Percentiles rank a stretch among this genome's conserved stretches.
phyloP scores from a whole-genome alignment of 2,329 filamentous ascomycete species.

The Paramyrothecium sp. region DNA sequence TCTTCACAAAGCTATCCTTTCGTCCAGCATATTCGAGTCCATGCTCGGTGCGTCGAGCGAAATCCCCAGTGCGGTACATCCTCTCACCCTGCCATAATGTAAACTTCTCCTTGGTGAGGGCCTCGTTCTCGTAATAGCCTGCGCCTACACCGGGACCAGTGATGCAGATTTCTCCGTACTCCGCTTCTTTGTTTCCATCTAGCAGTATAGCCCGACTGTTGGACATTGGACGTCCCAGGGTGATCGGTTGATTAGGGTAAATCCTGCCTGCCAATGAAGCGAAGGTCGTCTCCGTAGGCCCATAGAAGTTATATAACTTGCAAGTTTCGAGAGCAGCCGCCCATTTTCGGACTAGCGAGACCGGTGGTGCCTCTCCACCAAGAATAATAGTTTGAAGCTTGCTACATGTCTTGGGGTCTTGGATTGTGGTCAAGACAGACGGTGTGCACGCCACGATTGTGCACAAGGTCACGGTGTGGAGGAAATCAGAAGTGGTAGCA shows the following conservation, averaged over 20 bases:
- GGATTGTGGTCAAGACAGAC: constrained; percentile 5
- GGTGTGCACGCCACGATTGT: constrained; percentile 6
- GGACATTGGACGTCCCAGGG: too few relatives aligned
- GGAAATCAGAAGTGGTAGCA: constrained; percentile 5
- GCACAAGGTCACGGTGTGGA: too few relatives aligned
- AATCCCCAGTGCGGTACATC: constrained; percentile 37
- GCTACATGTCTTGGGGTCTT: background rate
- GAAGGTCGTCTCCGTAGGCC: constrained; percentile 14
- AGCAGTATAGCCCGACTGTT: too few relatives aligned
- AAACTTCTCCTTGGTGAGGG: constrained; percentile 11
- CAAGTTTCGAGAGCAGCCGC: background rate
- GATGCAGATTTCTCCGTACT: constrained; percentile 12
- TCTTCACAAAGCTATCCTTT: constrained; percentile 26
- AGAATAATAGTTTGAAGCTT: constrained; percentile 9
- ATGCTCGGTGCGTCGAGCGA: background rate
- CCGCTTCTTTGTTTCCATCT: constrained; percentile 3
- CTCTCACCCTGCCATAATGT: constrained; percentile 11
- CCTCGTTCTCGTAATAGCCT: constrained; percentile 35
- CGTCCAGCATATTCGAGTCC: constrained; percentile 24
- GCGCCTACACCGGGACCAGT: constrained; percentile 34
- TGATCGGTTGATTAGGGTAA: too few relatives aligned
- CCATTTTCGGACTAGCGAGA: constrained; percentile 7
- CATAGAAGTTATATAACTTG: constrained; percentile 13
- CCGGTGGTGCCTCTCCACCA: constrained; percentile 9
- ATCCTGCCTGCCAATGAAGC: constrained; percentile 6